Conservation (phyloP, 192 early-diverging fungal genomes). For the Coemansia asiatica region DNA sequence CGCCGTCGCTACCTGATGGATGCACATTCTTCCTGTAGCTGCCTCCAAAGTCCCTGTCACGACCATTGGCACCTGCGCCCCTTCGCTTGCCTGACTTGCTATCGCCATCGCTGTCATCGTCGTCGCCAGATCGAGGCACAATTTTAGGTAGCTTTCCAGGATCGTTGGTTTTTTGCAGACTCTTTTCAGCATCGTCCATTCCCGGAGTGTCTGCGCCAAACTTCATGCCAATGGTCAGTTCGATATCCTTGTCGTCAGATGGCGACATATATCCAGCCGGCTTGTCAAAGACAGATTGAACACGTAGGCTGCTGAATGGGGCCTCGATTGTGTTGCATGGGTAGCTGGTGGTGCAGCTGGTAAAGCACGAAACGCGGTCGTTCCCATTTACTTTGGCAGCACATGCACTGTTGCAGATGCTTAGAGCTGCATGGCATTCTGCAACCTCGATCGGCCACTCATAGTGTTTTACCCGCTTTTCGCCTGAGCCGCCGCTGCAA, state of each 20-base stretch:
- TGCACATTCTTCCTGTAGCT: conserved; percentile 4
- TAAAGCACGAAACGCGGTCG: conserved; percentile 31
- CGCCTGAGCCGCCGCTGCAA: conserved; percentile 22
- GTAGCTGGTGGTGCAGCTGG: conserved; percentile 39
- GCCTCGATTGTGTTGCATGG: conserved; percentile 42
- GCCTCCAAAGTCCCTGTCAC: conserved; percentile 2
- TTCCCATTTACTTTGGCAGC: conserved; percentile 14
- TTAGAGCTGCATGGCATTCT: conserved; percentile 46
- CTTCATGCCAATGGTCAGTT: conserved; percentile 54
- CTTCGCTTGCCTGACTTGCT: background rate
- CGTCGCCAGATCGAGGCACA: conserved; percentile 25
- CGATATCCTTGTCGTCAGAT: conserved; percentile 40
- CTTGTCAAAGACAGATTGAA: conserved; percentile 29
- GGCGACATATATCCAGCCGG: conserved; percentile 46
- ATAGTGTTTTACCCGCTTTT: conserved; percentile 23
- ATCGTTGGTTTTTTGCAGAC: conserved; percentile 18
- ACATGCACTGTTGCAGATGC: conserved; percentile 32
- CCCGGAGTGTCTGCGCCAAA: conserved; percentile 26
- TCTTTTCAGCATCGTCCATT: conserved; percentile 7
- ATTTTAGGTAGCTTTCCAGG: conserved; percentile 36
- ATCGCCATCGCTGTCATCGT: background rate
- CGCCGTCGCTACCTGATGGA: background rate
- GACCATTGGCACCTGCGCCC: conserved; percentile 2
- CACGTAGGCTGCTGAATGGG: conserved; percentile 42
- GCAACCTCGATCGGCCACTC: conserved; percentile 47